Percentiles rank a stretch among this genome's conserved stretches.
Conservation (phyloP, 2,329 filamentous ascomycete genomes). For the Fusarium fracticaudum region DNA sequence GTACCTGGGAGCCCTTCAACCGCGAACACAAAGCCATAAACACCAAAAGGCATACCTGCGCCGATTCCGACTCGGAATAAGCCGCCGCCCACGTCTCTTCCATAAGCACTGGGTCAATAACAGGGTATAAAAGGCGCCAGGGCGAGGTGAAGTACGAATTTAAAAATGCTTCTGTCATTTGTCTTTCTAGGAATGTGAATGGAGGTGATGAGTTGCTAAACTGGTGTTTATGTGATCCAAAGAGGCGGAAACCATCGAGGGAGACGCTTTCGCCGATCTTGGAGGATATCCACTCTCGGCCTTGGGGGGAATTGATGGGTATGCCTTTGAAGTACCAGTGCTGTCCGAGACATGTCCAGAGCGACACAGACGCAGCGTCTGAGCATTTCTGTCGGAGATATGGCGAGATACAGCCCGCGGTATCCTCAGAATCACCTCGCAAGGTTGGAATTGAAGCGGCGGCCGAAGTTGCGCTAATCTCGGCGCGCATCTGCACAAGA, state of each 20-base stretch:
- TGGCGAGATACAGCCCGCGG: not conserved
- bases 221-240: not conserved
- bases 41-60: not conserved
- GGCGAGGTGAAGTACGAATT: not conserved
- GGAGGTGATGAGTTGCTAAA: not conserved
- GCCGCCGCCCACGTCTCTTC: not conserved
- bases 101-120: not conserved
- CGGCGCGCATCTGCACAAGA: not conserved
- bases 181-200: not conserved
- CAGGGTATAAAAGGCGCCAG: not conserved
- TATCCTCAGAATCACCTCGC: not conserved
- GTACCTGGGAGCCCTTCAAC: not conserved
- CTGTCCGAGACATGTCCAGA: not conserved
- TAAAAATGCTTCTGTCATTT: not conserved
- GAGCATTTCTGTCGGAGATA: rapidly evolving
- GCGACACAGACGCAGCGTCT: rapidly evolving
- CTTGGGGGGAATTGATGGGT: not conserved
- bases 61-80: not conserved
- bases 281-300: not conserved
- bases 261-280: not conserved
- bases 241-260: not conserved
- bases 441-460: not conserved
- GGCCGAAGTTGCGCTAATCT: too few species aligned
- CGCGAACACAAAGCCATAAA: not conserved
- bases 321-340: conserved; percentile 12